A percentile compares a stretch with the other conserved stretches of the same genome.
These are phyloP conservation scores for Apiotrichum akiyoshidainum DNA, from an alignment of 1,284 basidiomycete genomes.

Conservation along the genomic window DNA sequence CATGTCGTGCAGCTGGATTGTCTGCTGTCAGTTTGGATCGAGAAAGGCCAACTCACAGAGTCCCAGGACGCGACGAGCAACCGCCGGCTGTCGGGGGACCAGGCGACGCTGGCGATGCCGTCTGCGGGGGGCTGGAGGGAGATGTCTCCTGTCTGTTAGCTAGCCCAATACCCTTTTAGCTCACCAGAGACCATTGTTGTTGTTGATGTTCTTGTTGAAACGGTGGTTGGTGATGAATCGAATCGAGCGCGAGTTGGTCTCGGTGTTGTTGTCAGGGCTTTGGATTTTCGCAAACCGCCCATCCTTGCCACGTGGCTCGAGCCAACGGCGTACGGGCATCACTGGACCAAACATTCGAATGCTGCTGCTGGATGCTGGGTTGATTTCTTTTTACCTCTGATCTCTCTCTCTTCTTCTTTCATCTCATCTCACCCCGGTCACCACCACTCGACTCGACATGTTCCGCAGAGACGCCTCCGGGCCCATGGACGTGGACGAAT, in stretches of 20 bases:
- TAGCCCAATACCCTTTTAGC: neutral
- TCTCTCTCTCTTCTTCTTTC: neutral
- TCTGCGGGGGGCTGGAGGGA: slow-evolving; percentile 68
- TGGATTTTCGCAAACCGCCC: no score
- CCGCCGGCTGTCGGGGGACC: slow-evolving; percentile 75
- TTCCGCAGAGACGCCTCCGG: slow-evolving; percentile 32
- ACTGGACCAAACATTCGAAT: no score
- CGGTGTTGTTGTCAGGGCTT: neutral
- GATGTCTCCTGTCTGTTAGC: slow-evolving; percentile 32
- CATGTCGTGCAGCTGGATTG: slow-evolving; percentile 48
- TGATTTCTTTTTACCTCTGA: no score
- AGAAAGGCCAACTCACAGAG: slow-evolving; percentile 62
- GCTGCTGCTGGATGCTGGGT: no score
- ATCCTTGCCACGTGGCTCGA: no score
- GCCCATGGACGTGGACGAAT: slow-evolving; percentile 45
- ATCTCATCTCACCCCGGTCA: neutral
- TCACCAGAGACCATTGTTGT: slow-evolving; percentile 1
- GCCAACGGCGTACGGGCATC: no score
- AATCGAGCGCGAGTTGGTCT: no score
- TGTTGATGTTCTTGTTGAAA: no score
- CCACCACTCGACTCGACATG: slow-evolving; percentile 4
- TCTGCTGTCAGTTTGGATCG: slow-evolving; percentile 38
- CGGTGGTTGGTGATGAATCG: no score
- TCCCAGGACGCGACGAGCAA: slow-evolving; percentile 85
- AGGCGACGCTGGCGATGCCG: slow-evolving; percentile 72